phyloP scores from a whole-genome alignment of 176 grass and related monocot species.

The Pharus latifolius region DNA sequence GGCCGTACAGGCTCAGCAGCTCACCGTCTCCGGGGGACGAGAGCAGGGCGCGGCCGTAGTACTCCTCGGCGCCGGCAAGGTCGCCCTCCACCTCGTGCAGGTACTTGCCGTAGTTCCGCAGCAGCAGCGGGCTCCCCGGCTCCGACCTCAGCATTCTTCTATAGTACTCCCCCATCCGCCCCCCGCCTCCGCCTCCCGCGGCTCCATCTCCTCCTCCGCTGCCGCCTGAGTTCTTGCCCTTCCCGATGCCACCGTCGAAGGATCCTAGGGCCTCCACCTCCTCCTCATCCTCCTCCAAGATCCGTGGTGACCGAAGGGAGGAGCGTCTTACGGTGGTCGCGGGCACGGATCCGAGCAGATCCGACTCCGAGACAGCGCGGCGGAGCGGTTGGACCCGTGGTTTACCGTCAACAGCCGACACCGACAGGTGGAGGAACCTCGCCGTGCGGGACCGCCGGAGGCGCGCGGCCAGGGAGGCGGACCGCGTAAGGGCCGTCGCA shows the following conservation, averaged over 20 bases:
- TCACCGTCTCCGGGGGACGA: conserved; percentile 56
- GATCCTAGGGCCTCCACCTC: not conserved
- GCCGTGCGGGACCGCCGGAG: not conserved
- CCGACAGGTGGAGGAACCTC: not conserved
- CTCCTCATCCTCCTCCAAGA: not conserved
- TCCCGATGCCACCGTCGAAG: conserved; percentile 31
- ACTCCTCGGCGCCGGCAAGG: conserved; percentile 57
- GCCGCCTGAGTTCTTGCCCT: not conserved
- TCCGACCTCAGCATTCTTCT: conserved; percentile 49
- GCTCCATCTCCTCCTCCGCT: not conserved
- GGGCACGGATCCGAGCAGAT: conserved; percentile 18
- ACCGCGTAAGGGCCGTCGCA: conserved; percentile 19
- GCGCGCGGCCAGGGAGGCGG: conserved; percentile 21
- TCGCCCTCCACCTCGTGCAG: conserved; percentile 77
- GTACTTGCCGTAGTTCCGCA: conserved; percentile 81
- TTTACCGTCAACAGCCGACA: not conserved
- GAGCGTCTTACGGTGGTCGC: not conserved
- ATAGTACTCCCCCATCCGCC: conserved; percentile 58
- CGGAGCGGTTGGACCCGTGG: conserved; percentile 17
- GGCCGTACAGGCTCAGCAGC: conserved; percentile 69
- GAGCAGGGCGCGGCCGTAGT: conserved; percentile 66
- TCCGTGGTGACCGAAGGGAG: not conserved
- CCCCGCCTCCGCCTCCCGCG: conserved; percentile 9
- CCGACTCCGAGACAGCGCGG: conserved; percentile 52
- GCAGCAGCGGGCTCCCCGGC: conserved; percentile 59